Evolutionary conservation across 148 eudicot genomes (phyloP), one percentile per base, ranked within the genome.

Genomic region (Selenicereus undatus): DNA sequence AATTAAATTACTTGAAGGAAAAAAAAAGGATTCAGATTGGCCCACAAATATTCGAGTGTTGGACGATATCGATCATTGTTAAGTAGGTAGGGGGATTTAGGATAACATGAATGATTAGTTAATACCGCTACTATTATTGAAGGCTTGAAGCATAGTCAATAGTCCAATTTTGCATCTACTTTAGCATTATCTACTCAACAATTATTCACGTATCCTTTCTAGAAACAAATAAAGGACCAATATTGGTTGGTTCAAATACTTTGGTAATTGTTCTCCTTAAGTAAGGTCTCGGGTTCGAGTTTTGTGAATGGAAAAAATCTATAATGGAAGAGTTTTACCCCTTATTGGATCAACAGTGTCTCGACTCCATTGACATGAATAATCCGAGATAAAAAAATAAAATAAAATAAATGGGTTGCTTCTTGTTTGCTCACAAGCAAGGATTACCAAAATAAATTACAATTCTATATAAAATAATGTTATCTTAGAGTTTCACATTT

Each of bases 11-110:
- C 32, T 32, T 60, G 22, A 13, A 8, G 10, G 8, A 14, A 27
- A 66, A 27, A 66, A 48, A 65, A 29, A 29, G 32, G 65, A 52
- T 14, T 12, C 30, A 14, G 8, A n/a, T 8, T 11, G 83, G 78
- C 51, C 83, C 78, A 81, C 83, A 21, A 60, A 74, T 72, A 81
- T 80, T 74, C 50, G 20, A 54, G 42, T 2, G 75, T 68, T 60
- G 43, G 1, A 17, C 29, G 12, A 54, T 21, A 17, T 81, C 43
- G 45, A 64, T 81, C 11, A 64, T 74, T 74, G 72, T 8, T 24
- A 29, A n/a, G 74, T 68, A 5, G 81, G 29, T 66, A 27, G 71
- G 69, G 69, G 35, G 68, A 64, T 66, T 66, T 26, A n/a, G 11
- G 14, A 66, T 27, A 27, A 24, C 26, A 64, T 64, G 18, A 22